Percentiles rank a stretch among this genome's conserved stretches.
These are phyloP conservation scores for Chytriomyces hyalinus DNA, from an alignment of 192 early-diverging fungal species.

Conservation along the genomic window DNA sequence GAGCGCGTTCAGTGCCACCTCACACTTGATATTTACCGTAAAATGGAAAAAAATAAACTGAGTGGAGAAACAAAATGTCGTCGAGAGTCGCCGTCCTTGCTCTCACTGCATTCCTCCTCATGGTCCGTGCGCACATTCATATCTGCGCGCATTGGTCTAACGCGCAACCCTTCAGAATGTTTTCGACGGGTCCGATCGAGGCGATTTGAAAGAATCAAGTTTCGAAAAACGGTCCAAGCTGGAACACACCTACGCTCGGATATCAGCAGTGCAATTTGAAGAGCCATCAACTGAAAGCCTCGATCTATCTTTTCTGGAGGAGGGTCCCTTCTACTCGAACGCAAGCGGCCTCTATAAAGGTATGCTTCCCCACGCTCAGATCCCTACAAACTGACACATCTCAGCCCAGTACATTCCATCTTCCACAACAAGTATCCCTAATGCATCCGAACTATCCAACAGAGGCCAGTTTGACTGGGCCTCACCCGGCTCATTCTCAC, in stretches of 20 bases:
- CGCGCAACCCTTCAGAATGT: background rate
- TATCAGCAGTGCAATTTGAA: background rate
- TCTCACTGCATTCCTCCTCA: background rate
- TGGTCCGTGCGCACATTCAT: background rate
- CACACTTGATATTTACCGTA: conserved; percentile 5
- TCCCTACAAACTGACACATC: background rate
- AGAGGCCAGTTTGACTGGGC: conserved; percentile 11
- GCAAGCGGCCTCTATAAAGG: background rate
- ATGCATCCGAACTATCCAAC: too few species aligned
- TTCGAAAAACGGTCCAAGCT: background rate
- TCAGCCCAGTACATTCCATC: background rate
- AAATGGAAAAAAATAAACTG: background rate
- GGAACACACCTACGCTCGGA: background rate
- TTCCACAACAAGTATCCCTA: too few species aligned
- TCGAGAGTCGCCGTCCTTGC: conserved; percentile 1
- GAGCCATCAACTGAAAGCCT: background rate
- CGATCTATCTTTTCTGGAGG: background rate
- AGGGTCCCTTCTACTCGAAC: background rate
- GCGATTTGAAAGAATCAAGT: too few species aligned
- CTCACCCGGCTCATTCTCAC: conserved; percentile 1
- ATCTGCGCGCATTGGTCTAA: background rate
- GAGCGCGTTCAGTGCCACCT: too few species aligned
- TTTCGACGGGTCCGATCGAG: background rate
- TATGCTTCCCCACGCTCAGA: background rate
- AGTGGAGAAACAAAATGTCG: conserved; percentile 6